Base-by-base conservation (phyloP, 495 filamentous ascomycete genomes). In the Aspergillus leporis region DNA sequence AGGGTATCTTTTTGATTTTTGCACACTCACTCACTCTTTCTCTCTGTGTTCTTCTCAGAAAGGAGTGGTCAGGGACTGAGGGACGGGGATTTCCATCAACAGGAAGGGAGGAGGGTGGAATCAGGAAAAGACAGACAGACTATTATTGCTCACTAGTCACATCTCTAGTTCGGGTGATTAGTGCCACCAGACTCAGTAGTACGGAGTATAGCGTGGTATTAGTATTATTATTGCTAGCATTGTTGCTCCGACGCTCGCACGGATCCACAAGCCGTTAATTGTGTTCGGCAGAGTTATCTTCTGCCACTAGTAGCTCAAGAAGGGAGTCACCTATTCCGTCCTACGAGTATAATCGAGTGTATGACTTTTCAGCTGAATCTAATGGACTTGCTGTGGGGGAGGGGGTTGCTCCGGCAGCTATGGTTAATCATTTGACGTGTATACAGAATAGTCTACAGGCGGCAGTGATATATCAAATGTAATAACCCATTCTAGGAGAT, bases 91-190 rank as follows among this genome's bases (percentile, higher is more conserved):
- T 43, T 43, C 9, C 2, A 19, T 18, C 16, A 21, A 21, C 32
- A 10, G 32, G n/a, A 47, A 47, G 21, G 43, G 12, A 23, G 23
- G 18, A 23, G 18, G 9, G 19, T 45, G 43, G 38, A 41, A 18
- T 23, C 19, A 47, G 43, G 21, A 47, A 47, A 47, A 47, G 43
- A 23, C 18, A 23, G 19, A 10, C 19, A 4, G 5, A 47, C 19
- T 47, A 47, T 23, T 22, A 47, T 47, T 47, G 43, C 9, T 47
- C 43, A 47, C 43, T 47, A 47, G 19, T 47, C 5, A 19, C 21
- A 47, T 21, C 5, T 23, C 13, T 47, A 47, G 18, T 23, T 47
- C 19, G 18, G 43, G 2, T 23, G n/a, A n/a, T 47, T 47, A 19
- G 43, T 47, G 18, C 19, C 43, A 47, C 18, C 23, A 47, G 23